phyloP scores from a whole-genome alignment of 139 green algal genomes.

The Chlorella sorokiniana region DNA sequence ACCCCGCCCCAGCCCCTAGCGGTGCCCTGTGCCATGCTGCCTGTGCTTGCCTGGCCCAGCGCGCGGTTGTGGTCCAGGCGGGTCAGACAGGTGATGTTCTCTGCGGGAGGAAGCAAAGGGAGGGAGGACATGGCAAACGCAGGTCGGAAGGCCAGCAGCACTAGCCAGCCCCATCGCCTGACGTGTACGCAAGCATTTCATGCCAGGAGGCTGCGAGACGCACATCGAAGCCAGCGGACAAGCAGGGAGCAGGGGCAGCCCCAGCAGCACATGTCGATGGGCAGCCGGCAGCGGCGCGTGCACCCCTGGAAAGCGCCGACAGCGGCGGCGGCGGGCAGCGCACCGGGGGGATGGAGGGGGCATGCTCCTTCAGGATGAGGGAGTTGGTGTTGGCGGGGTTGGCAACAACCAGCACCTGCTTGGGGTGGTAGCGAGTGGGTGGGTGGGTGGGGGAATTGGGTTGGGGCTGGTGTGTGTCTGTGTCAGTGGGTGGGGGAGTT shows the following conservation, averaged over 20 bases:
- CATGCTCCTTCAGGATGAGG: conserved; percentile 84
- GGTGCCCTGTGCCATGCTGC: too few relatives aligned
- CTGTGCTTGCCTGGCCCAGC: conserved; percentile 86
- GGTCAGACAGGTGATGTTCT: conserved; percentile 95
- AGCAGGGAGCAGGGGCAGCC: too few relatives aligned
- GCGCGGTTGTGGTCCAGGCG: conserved; percentile 97
- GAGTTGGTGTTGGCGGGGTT: conserved; percentile 98
- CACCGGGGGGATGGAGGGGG: conserved; percentile 84
- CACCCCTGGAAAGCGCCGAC: too few relatives aligned
- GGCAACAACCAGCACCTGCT: conserved; percentile 94
- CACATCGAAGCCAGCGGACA: too few relatives aligned
- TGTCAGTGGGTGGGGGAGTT: neutral
- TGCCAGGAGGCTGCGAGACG: too few relatives aligned
- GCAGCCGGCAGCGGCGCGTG: too few relatives aligned
- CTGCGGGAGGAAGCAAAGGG: conserved; percentile 3
- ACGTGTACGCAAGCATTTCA: too few relatives aligned
- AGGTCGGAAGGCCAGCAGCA: too few relatives aligned
- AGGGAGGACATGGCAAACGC: neutral
- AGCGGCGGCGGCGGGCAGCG: too few relatives aligned
- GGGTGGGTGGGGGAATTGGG: neutral
- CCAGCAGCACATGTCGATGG: too few relatives aligned
- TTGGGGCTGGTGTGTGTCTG: neutral
- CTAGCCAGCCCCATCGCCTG: too few relatives aligned
- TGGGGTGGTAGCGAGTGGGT: neutral
- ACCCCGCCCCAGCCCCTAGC: too few relatives aligned